Evolutionary conservation across 805 yeast genomes (phyloP).

Genomic region (Naumovozyma baii): DNA sequence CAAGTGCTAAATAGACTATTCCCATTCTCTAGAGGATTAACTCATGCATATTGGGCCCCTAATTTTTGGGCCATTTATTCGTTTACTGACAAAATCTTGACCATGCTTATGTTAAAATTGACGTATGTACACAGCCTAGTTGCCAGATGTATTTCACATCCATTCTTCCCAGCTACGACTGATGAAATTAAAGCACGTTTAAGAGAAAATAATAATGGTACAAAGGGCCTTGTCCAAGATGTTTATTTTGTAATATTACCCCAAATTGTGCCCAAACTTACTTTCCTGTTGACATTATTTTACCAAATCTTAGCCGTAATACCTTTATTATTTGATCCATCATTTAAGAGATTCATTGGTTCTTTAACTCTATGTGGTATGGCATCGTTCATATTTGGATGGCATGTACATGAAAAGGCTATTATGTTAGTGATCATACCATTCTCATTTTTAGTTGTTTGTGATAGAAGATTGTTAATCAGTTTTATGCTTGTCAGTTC

Average conservation of each 20-base stretch:
- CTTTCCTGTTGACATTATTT: slow-evolving; percentile 73
- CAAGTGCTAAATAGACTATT: slow-evolving; percentile 63
- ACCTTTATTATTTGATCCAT: slow-evolving; percentile 64
- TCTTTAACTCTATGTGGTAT: slow-evolving; percentile 82
- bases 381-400: slow-evolving; percentile 87
- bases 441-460: slow-evolving; percentile 61
- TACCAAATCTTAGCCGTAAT: slow-evolving; percentile 71
- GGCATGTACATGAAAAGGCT: slow-evolving; percentile 99
- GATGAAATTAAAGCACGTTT: slow-evolving; percentile 26
- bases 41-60: slow-evolving; percentile 99
- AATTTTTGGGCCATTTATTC: slow-evolving; percentile 95
- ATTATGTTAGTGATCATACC: slow-evolving; percentile 85
- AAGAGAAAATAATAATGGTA: slow-evolving; percentile 36
- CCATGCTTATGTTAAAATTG: slow-evolving; percentile 30
- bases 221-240: slow-evolving; percentile 89
- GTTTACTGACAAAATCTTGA: slow-evolving; percentile 60
- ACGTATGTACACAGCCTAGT: slow-evolving; percentile 40
- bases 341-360: slow-evolving; percentile 70
- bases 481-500: slow-evolving; percentile 64
- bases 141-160: slow-evolving; percentile 28
- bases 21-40: slow-evolving; percentile 89
- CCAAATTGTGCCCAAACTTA: slow-evolving; percentile 62
- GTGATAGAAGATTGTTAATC: slow-evolving; percentile 60
- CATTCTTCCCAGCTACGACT: slow-evolving; percentile 27
- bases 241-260: slow-evolving; percentile 76